These are phyloP conservation scores for Tricladium varicosporioides DNA, from an alignment of 2,329 filamentous ascomycete species.

Conservation along the genomic window DNA sequence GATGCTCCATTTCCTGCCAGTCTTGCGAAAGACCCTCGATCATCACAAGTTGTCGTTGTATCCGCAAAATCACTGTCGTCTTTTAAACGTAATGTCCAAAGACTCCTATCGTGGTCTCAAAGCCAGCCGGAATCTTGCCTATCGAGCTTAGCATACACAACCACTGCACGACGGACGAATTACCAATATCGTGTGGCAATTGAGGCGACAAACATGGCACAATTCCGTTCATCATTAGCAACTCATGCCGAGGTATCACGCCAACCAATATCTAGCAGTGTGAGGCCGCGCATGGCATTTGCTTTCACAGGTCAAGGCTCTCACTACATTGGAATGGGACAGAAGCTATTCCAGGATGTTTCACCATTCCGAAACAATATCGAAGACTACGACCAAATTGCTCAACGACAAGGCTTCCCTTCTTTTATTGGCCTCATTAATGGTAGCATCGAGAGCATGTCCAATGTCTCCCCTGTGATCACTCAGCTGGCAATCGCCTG, in stretches of 20 bases:
- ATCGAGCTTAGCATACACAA: slow-evolving; percentile 17
- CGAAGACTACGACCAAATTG: slow-evolving; percentile 26
- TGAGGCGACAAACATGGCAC: background rate
- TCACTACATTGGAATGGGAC: slow-evolving; percentile 32
- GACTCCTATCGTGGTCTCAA: slow-evolving; percentile 6
- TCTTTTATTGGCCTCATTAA: slow-evolving; percentile 39
- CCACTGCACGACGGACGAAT: slow-evolving; percentile 48
- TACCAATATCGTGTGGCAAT: slow-evolving; percentile 49
- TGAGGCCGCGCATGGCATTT: slow-evolving; percentile 33
- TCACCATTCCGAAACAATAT: slow-evolving; percentile 32
- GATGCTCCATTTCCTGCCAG: slow-evolving; percentile 30
- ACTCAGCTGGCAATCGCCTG: slow-evolving; percentile 54
- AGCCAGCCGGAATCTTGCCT: slow-evolving; percentile 6
- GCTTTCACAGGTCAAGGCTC: slow-evolving; percentile 46
- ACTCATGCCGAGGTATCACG: background rate
- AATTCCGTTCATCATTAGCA: background rate
- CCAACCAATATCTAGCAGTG: slow-evolving; percentile 47
- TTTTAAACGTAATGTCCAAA: slow-evolving; percentile 15
- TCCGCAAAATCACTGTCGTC: slow-evolving; percentile 41
- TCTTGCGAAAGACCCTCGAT: slow-evolving; percentile 40
- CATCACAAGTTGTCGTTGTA: slow-evolving; percentile 41
- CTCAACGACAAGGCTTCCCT: slow-evolving; percentile 25
- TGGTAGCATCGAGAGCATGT: slow-evolving; percentile 38
- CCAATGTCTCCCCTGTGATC: slow-evolving; percentile 46
- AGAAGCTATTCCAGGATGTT: slow-evolving; percentile 35